Conservation (phyloP, 23 red algal genomes). For the Gracilaria domingensis region DNA sequence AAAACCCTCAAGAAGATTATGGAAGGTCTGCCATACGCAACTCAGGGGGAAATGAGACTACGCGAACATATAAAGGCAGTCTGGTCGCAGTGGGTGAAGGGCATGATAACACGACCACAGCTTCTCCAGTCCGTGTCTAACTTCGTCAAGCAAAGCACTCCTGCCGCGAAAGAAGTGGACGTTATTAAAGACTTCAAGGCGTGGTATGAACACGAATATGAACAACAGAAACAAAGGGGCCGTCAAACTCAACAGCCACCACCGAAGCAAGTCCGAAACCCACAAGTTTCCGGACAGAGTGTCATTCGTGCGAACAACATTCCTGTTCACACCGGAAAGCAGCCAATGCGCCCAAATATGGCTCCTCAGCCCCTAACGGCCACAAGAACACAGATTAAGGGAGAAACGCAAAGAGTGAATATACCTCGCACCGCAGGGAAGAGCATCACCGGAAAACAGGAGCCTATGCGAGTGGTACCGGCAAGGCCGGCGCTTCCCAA, state of each 20-base stretch:
- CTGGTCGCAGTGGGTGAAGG: conserved; percentile 75
- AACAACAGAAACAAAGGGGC: conserved; percentile 38
- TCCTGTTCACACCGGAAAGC: not conserved
- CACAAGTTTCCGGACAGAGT: not conserved
- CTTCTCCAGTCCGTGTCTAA: conserved; percentile 57
- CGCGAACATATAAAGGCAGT: conserved; percentile 64
- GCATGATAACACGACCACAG: conserved; percentile 35
- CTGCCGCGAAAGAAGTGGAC: conserved; percentile 47
- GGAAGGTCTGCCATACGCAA: conserved; percentile 24
- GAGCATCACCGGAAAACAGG: not conserved
- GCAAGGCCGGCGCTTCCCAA: not conserved
- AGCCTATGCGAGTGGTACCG: not conserved
- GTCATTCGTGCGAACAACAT: not conserved
- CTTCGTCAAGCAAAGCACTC: conserved; percentile 54
- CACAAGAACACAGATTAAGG: conserved; percentile 4
- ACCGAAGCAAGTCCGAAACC: conserved; percentile 7
- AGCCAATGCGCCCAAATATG: not conserved
- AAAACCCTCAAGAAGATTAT: conserved; percentile 54
- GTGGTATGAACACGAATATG: conserved; percentile 72
- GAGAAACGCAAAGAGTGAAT: not conserved
- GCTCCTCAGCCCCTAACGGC: not conserved
- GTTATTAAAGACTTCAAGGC: conserved; percentile 67
- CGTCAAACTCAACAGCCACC: not conserved
- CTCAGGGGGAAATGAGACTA: conserved; percentile 10
- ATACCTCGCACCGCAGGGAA: not conserved